phyloP scores from a whole-genome alignment of 768 basidiomycete genomes.

The Hydnomerulius pinastri region DNA sequence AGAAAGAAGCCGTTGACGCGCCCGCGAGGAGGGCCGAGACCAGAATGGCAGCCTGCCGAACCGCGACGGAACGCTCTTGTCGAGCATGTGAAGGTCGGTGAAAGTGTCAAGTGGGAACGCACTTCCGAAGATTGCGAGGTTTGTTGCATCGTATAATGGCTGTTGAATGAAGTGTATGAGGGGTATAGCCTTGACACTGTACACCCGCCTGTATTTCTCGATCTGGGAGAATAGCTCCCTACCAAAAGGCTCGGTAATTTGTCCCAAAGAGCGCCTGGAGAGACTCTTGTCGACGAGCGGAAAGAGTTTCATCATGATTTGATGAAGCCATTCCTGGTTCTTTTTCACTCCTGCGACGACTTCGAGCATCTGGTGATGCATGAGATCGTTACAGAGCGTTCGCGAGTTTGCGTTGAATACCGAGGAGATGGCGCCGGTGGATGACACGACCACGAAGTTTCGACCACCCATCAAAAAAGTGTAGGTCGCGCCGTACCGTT shows the following conservation, averaged over 20 bases:
- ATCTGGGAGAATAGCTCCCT: conserved; percentile 12
- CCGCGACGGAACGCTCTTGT: conserved; percentile 19
- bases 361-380: conserved; percentile 11
- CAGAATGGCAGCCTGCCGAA: conserved; percentile 14
- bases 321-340: conserved; percentile 10
- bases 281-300: conserved; percentile 23
- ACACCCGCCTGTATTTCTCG: background rate
- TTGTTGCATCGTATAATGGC: conserved; percentile 20
- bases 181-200: conserved; percentile 7
- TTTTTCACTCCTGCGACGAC: conserved; percentile 12
- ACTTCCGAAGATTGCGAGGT: conserved; percentile 19
- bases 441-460: conserved; percentile 16
- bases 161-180: conserved; percentile 15
- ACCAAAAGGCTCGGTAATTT: conserved; percentile 15
- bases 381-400: conserved; percentile 12
- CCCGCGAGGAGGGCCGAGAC: conserved; percentile 14
- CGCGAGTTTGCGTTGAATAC: conserved; percentile 5
- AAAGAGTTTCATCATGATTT: conserved; percentile 21
- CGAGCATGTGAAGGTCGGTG: conserved; percentile 20
- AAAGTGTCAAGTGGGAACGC: conserved; percentile 21
- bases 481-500: conserved; percentile 15
- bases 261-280: conserved; percentile 12
- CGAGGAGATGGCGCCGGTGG: conserved; percentile 12
- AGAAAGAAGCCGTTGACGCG: conserved; percentile 11
- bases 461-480: conserved; percentile 20